These are phyloP conservation scores for Penicillium arizonense DNA, from an alignment of 495 filamentous ascomycete genomes.

Conservation along the genomic window DNA sequence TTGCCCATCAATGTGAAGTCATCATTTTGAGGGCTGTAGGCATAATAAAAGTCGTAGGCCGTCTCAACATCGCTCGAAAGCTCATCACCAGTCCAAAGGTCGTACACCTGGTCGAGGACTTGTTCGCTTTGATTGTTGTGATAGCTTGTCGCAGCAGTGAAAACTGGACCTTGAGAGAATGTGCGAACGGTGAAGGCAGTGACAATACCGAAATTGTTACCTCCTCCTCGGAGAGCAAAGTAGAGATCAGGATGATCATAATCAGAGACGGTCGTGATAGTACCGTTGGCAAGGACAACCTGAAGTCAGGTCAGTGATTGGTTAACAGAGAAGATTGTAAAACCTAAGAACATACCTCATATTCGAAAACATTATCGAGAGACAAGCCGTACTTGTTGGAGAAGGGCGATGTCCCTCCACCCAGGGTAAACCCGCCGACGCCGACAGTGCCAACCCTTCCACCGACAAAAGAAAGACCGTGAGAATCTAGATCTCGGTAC, in stretches of 20 bases:
- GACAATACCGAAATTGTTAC: conserved; percentile 48
- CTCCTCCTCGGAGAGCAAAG: conserved; percentile 45
- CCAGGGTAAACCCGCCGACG: conserved; percentile 42
- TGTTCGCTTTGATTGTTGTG: conserved; percentile 4
- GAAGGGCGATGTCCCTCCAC: conserved; percentile 31
- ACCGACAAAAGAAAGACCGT: conserved; percentile 45
- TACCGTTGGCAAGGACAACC: conserved; percentile 44
- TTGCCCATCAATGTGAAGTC: conserved; percentile 5
- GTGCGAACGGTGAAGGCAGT: conserved; percentile 21
- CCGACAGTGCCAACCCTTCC: conserved; percentile 45
- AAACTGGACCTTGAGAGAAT: conserved; percentile 11
- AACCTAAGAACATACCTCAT: conserved; percentile 29
- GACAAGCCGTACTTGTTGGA: conserved; percentile 37
- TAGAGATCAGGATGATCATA: conserved; percentile 38
- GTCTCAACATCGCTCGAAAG: conserved; percentile 11
- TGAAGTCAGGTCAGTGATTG: conserved; percentile 28
- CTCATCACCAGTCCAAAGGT: conserved; percentile 1
- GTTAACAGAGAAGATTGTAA: conserved; percentile 16
- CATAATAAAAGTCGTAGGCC: conserved; percentile 15
- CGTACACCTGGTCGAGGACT: conserved; percentile 15
- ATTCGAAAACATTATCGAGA: conserved; percentile 32
- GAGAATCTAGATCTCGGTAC: conserved; percentile 42
- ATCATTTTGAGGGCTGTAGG: neutral
- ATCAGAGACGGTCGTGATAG: conserved; percentile 32
- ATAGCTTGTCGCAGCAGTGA: conserved; percentile 3